Evolutionary conservation across 306 rosid genomes (phyloP).

Genomic region (Fragaria nilgerrensis): DNA sequence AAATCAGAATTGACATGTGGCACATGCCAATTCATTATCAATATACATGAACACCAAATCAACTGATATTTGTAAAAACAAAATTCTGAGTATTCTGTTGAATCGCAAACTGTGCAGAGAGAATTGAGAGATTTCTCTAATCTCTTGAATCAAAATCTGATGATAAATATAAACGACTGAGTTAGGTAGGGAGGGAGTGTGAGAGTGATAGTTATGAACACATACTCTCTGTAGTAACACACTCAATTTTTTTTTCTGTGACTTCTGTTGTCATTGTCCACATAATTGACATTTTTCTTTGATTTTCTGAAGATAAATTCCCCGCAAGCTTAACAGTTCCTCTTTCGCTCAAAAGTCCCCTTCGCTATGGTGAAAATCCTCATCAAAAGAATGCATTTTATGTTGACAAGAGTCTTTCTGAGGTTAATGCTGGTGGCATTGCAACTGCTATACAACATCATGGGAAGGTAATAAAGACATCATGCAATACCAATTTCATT

Average conservation of each 20-base stretch:
- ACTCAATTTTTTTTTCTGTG: not conserved
- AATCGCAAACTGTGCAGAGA: not conserved
- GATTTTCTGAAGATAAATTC: slow-evolving; percentile 57
- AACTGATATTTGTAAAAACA: too few species aligned
- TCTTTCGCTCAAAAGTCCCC: slow-evolving; percentile 57
- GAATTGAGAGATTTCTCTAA: not conserved
- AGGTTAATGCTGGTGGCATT: slow-evolving; percentile 84
- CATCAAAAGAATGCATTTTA: slow-evolving; percentile 88
- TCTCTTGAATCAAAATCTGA: not conserved
- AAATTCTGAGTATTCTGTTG: not conserved
- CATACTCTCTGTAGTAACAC: not conserved
- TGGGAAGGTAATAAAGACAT: slow-evolving; percentile 62
- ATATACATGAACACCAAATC: not conserved
- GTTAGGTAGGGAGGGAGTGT: not conserved
- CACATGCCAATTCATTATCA: not conserved
- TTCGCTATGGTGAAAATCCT: slow-evolving; percentile 96
- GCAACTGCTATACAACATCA: slow-evolving; percentile 92
- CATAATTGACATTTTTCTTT: slow-evolving; percentile 25
- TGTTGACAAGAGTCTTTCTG: slow-evolving; percentile 75
- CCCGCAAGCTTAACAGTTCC: slow-evolving; percentile 81
- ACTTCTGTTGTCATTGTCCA: not conserved
- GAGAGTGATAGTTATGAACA: not conserved
- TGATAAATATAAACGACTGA: not conserved
- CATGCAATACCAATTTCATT: not conserved
- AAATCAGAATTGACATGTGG: not conserved